Evolutionary conservation across 176 grass and related monocot genomes (phyloP).

Genomic region (Rhipidocladum racemiflorum): DNA sequence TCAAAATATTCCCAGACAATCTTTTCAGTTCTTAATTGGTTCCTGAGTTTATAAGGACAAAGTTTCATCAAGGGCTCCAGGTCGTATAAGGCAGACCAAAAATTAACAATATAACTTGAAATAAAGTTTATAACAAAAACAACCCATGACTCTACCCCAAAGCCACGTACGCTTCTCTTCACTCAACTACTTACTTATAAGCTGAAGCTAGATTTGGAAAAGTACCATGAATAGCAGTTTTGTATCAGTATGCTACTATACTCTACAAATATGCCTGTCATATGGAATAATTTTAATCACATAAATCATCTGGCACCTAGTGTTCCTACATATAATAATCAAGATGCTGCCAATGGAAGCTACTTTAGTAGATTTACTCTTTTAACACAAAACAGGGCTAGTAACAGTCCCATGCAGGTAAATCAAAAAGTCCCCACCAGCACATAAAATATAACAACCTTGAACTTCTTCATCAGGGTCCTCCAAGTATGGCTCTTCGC

Average conservation of each 20-base stretch:
- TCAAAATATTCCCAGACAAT: background rate
- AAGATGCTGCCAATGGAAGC: background rate
- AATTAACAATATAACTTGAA: background rate
- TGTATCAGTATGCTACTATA: background rate
- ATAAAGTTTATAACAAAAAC: background rate
- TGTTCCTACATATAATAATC: background rate
- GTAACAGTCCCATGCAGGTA: background rate
- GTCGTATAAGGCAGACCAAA: background rate
- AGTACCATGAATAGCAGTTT: background rate
- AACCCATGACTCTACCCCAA: background rate
- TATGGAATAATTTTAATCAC: background rate
- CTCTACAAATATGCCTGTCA: background rate
- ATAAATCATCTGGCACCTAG: background rate
- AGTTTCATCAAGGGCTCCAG: background rate
- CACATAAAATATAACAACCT: constrained; percentile 40
- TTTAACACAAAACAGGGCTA: background rate
- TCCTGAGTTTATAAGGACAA: background rate
- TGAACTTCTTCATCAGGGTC: constrained; percentile 52
- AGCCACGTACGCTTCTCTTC: background rate
- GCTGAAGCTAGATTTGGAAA: background rate
- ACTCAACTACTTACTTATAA: background rate
- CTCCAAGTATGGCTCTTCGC: constrained; percentile 47
- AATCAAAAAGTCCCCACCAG: background rate
- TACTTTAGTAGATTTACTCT: background rate
- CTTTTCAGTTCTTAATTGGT: background rate